Conservation (phyloP, 352 stramenopile genomes). For the Pythium pectinolyticum region DNA sequence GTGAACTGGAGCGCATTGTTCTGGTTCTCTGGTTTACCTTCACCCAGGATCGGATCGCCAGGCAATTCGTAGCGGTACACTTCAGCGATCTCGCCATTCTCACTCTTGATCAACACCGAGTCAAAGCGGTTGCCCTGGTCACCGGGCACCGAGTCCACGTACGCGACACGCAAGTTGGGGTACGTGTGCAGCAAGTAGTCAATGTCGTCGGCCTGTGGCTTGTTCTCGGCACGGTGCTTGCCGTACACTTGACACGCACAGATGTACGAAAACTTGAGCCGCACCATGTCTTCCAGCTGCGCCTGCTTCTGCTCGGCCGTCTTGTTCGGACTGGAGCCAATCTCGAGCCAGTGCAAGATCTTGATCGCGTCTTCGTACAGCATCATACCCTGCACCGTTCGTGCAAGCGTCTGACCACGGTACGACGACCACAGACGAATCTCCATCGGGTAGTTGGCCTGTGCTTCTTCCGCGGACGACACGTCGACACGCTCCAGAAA, state of each 20-base stretch:
- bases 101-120: constrained; percentile 79
- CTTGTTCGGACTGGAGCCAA: constrained; percentile 67
- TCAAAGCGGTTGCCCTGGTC: constrained; percentile 57
- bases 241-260: constrained; percentile 85
- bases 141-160: constrained; percentile 72
- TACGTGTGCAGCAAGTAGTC: constrained; percentile 80
- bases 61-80: constrained; percentile 81
- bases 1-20: constrained; percentile 83
- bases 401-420: constrained; percentile 74
- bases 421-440: constrained; percentile 83
- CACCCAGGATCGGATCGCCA: constrained; percentile 78
- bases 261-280: constrained; percentile 87
- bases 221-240: constrained; percentile 66
- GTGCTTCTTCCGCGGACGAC: constrained; percentile 65
- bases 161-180: constrained; percentile 82
- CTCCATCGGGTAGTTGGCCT: constrained; percentile 68
- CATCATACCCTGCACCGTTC: constrained; percentile 86
- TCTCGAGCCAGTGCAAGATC: constrained; percentile 85
- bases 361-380: constrained; percentile 88
- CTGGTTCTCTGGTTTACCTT: constrained; percentile 87
- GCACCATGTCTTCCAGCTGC: constrained; percentile 83
- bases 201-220: constrained; percentile 75
- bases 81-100: constrained; percentile 69
- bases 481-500: constrained; percentile 83
- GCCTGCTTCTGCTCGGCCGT: constrained; percentile 73